phyloP scores from a whole-genome alignment of 768 basidiomycete species.

The Leccinum aurantiacum region DNA sequence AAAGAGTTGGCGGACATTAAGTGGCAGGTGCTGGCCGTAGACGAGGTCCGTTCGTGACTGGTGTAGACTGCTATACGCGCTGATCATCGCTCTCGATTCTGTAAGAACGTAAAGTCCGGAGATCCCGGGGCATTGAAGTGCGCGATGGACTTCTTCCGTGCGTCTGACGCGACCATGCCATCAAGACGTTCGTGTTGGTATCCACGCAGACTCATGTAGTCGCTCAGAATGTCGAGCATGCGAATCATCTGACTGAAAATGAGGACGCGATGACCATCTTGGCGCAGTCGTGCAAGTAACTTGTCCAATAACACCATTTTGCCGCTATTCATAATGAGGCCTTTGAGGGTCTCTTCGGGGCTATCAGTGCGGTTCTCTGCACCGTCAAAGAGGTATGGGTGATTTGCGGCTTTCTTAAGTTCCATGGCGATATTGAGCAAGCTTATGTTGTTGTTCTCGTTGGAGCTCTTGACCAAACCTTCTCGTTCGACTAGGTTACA shows the following conservation, averaged over 20 bases:
- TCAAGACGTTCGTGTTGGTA: constrained; percentile 94
- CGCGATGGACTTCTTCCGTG: constrained; percentile 92
- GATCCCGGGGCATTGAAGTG: constrained; percentile 52
- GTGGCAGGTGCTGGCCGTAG: constrained; percentile 97
- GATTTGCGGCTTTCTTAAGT: constrained; percentile 97
- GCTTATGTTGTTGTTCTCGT: constrained; percentile 88
- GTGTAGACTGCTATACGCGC: constrained; percentile 2
- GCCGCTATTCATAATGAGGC: constrained; percentile 97
- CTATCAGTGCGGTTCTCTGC: constrained; percentile 69
- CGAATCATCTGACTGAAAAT: constrained; percentile 99
- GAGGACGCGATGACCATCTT: constrained; percentile 93
- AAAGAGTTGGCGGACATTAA: constrained; percentile 90
- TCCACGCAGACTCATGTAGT: constrained; percentile 89
- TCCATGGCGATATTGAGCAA: constrained; percentile 99
- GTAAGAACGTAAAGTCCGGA: too few relatives aligned
- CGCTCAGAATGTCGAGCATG: constrained; percentile 96
- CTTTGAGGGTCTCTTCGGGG: constrained; percentile 83
- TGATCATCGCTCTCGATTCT: constrained; percentile 14
- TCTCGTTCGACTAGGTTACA: constrained; percentile 45
- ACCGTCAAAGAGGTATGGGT: constrained; percentile 97
- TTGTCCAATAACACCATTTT: constrained; percentile 99
- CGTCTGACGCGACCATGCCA: constrained; percentile 91
- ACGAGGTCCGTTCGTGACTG: constrained; percentile 62
- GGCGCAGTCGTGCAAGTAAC: constrained; percentile 82
- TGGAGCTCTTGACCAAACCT: constrained; percentile 86